Evolutionary conservation across 148 eudicot species (phyloP).

Genomic region (Rhododendron ovatum): DNA sequence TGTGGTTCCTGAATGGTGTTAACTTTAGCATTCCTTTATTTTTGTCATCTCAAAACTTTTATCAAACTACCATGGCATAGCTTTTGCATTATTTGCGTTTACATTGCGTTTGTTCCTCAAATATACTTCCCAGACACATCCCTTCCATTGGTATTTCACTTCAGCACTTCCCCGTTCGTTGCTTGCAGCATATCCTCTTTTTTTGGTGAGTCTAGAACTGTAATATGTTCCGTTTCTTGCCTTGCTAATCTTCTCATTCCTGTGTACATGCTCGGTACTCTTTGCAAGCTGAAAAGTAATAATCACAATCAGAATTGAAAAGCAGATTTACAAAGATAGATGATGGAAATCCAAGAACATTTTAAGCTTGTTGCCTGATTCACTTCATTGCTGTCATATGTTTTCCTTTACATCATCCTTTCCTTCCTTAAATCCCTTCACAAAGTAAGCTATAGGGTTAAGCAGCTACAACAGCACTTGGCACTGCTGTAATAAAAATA

Average conservation of each 20-base stretch:
- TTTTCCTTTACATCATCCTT: background rate
- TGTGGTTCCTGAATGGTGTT: background rate
- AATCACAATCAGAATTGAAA: background rate
- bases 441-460: background rate
- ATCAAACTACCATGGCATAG: background rate
- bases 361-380: background rate
- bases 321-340: background rate
- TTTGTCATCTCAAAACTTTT: background rate
- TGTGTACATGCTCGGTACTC: background rate
- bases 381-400: background rate
- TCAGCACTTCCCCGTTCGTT: conserved; percentile 94
- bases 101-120: conserved; percentile 32
- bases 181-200: conserved; percentile 91
- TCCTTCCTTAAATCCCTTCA: background rate
- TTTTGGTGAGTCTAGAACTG: conserved; percentile 53
- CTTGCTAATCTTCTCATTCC: background rate
- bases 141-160: conserved; percentile 95
- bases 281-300: background rate
- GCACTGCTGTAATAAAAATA: background rate
- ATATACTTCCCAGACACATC: conserved; percentile 49
- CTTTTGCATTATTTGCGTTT: background rate
- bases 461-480: background rate
- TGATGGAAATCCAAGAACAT: background rate
- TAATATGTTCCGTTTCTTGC: background rate
- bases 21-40: background rate